Base-by-base conservation (phyloP, 805 yeast genomes). In the Komagataella phaffii region DNA sequence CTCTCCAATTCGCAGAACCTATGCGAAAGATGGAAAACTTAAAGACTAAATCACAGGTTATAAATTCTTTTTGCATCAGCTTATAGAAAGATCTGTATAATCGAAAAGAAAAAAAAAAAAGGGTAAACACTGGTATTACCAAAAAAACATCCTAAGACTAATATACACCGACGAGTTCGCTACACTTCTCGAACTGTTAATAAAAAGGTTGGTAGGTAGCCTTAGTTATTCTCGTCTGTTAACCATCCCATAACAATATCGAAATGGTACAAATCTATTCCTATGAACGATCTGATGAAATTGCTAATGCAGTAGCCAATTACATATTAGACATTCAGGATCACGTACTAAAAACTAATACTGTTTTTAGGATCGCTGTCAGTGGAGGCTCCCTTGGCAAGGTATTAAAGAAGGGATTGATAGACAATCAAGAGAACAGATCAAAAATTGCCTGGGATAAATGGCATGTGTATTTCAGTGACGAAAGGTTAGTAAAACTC, bases 371-470 rank as follows among this genome's bases (percentile, higher is more conserved):
- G 57, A 73, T 90, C 54, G 96, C 96, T 10, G 76, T 90, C 49
- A 83, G 93, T 53, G 98, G 98, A 46, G 98, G 98, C 1, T 87
- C 96, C 7, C 74, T 89, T 59, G 88, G 90, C 24, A 82, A 84
- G 58, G 88, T 82, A 1, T 72, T 83, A 61, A 75, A 77, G 54
- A 71, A 73, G 48, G 91, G 88, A 3, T 73, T 89, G 55, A 75
- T 88, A 52, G 79, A 77, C 55, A 76, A 86, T 63, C 52, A 65
- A 21, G 69, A 67, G 12, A 62, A 75, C 46, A 67, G 72, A 1
- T 52, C 64, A 1, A 59, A 72, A 53, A 74, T 83, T 30, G 67
- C 79, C 59, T 86, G 95, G 91, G 65, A 69, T 44, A 74, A 80
- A 58, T 86, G 95, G 95, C 79, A 79, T 54, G 81, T 90, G 10